These are phyloP conservation scores for Thalassiosira hispida DNA, from an alignment of 352 stramenopile species.

Conservation along the genomic window DNA sequence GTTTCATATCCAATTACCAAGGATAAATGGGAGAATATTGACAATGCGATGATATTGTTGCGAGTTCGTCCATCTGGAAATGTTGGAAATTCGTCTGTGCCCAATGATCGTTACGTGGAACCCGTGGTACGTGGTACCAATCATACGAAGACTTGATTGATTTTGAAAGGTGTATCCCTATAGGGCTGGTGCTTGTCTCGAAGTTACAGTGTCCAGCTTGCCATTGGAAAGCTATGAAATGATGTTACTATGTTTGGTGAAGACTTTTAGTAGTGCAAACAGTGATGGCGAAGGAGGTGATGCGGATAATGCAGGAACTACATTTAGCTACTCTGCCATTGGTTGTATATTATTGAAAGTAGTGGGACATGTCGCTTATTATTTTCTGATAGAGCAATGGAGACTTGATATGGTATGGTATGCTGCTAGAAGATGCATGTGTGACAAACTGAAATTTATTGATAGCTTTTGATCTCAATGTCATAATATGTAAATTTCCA, in stretches of 20 bases:
- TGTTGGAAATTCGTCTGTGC: neutral
- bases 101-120: neutral
- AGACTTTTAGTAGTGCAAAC: too few species aligned
- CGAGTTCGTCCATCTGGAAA: slow-evolving; percentile 1
- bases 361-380: too few species aligned
- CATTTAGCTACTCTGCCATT: too few species aligned
- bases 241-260: neutral
- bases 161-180: neutral
- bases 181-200: neutral
- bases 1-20: neutral
- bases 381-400: too few species aligned
- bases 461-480: too few species aligned
- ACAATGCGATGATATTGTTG: neutral
- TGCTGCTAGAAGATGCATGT: too few species aligned
- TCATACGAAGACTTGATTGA: slow-evolving; percentile 7
- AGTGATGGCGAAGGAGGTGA: too few species aligned
- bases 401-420: too few species aligned
- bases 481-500: too few species aligned
- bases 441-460: too few species aligned
- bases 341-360: too few species aligned
- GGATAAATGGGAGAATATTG: neutral
- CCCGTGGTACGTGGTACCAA: neutral
- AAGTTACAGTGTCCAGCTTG: neutral
- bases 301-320: too few species aligned
- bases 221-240: slow-evolving; percentile 5